Evolutionary conservation across 1,284 basidiomycete genomes (phyloP).

Genomic region (Austroboletus novae-zelandiae): DNA sequence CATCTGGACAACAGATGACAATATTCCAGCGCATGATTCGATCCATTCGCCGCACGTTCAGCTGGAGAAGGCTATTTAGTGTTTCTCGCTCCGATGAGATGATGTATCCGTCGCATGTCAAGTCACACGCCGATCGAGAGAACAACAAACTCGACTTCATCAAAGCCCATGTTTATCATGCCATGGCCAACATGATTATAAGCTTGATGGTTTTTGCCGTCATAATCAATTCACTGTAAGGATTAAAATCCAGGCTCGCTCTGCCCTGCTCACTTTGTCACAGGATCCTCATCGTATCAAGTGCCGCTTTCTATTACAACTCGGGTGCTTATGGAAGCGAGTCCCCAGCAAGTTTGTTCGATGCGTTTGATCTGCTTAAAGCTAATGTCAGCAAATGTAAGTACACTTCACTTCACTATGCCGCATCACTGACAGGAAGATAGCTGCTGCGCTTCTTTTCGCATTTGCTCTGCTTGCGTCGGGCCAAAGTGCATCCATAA

Average conservation of each 20-base stretch:
- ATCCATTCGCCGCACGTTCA: conserved; percentile 9
- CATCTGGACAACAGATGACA: not conserved
- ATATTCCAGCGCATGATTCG: conserved; percentile 9
- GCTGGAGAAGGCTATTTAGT: conserved; percentile 21
- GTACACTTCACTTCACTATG: conserved; percentile 21
- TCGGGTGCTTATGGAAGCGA: conserved; percentile 28
- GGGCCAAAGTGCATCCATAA: conserved; percentile 91
- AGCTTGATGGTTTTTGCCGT: conserved; percentile 82
- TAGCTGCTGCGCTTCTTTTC: conserved; percentile 79
- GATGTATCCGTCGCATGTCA: conserved; percentile 23
- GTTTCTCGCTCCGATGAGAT: conserved; percentile 20
- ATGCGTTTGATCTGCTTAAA: conserved; percentile 75
- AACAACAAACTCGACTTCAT: conserved; percentile 73
- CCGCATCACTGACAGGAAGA: conserved; percentile 18
- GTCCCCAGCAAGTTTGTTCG: conserved; percentile 74
- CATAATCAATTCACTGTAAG: conserved; percentile 80
- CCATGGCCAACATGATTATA: conserved; percentile 62
- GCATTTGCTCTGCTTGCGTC: conserved; percentile 83
- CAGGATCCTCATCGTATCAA: conserved; percentile 69
- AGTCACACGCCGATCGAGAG: conserved; percentile 51
- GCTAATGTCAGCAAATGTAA: conserved; percentile 65
- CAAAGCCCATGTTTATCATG: conserved; percentile 75
- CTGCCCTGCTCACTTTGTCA: not conserved
- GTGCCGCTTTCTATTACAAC: conserved; percentile 74
- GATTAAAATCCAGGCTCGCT: conserved; percentile 6